A percentile compares a stretch with the other conserved stretches of the same genome.
phyloP scores from a whole-genome alignment of 2,329 filamentous ascomycete genomes.

The Neurospora sp. region DNA sequence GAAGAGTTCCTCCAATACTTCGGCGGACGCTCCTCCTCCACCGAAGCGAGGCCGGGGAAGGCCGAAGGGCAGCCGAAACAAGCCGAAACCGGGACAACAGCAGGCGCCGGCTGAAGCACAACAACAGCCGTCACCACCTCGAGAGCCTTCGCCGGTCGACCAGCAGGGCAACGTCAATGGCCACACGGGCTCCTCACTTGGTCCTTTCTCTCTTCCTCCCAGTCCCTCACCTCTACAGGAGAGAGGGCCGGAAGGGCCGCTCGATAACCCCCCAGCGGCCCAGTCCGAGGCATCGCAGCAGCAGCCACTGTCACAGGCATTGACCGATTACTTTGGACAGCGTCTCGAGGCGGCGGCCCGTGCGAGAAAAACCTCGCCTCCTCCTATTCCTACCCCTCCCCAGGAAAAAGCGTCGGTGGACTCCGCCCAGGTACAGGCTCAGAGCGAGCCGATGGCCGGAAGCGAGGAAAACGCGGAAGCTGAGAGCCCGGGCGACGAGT shows the following conservation, averaged over 20 bases:
- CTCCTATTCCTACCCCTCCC: too few relatives aligned
- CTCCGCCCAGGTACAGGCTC: too few relatives aligned
- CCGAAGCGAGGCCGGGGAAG: background rate
- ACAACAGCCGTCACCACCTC: background rate
- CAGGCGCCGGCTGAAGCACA: background rate
- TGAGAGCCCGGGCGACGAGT: too few relatives aligned
- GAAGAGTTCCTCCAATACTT: background rate
- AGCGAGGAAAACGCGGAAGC: too few relatives aligned
- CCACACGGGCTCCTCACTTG: background rate
- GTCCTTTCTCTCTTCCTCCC: background rate
- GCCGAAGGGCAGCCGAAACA: background rate
- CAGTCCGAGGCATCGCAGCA: too few relatives aligned
- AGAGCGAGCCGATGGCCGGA: too few relatives aligned
- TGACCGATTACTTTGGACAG: too few relatives aligned
- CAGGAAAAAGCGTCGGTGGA: too few relatives aligned
- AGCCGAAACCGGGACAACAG: background rate
- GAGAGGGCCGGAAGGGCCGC: background rate
- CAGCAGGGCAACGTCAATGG: background rate
- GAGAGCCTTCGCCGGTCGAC: background rate
- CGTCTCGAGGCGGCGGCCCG: too few relatives aligned
- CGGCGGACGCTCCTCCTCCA: background rate
- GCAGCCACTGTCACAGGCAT: too few relatives aligned
- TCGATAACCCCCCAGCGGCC: too few relatives aligned
- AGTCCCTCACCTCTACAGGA: background rate
- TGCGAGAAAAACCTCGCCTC: too few relatives aligned